These are phyloP conservation scores for Candida tibetensis DNA, from an alignment of 805 yeast genomes.

Conservation along the genomic window DNA sequence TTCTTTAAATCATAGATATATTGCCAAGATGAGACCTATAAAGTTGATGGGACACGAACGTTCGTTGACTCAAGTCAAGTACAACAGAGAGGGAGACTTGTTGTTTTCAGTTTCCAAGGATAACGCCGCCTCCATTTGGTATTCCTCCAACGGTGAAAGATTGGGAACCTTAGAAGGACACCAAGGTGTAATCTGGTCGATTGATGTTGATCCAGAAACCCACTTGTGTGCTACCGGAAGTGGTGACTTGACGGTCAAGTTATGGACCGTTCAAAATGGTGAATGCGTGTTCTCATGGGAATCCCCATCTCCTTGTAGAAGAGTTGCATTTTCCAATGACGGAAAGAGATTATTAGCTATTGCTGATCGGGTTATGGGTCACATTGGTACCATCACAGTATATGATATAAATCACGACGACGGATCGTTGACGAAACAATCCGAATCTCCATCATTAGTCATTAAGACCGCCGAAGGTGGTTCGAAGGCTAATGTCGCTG, in stretches of 20 bases:
- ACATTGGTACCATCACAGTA: slow-evolving; percentile 69
- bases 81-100: slow-evolving; percentile 92
- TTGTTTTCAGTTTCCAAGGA: slow-evolving; percentile 92
- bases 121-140: slow-evolving; percentile 88
- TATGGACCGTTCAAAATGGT: slow-evolving; percentile 85
- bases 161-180: slow-evolving; percentile 85
- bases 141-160: slow-evolving; percentile 92
- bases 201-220: slow-evolving; percentile 77
- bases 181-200: slow-evolving; percentile 91
- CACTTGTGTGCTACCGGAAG: slow-evolving; percentile 79
- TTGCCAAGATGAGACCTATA: slow-evolving; percentile 41
- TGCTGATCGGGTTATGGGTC: slow-evolving; percentile 91
- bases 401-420: slow-evolving; percentile 57
- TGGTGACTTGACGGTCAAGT: slow-evolving; percentile 80
- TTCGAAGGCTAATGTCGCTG: slow-evolving; percentile 74
- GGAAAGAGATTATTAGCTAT: slow-evolving; percentile 68
- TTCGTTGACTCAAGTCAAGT: slow-evolving; percentile 93
- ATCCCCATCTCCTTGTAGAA: slow-evolving; percentile 81
- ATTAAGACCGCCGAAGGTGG: slow-evolving; percentile 59
- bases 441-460: slow-evolving; percentile 53
- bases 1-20: not conserved
- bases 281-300: slow-evolving; percentile 69
- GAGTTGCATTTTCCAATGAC: slow-evolving; percentile 81
- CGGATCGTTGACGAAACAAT: slow-evolving; percentile 36
- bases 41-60: slow-evolving; percentile 94